Base-by-base conservation (phyloP, 768 basidiomycete species). In the Boletus rubropictus region DNA sequence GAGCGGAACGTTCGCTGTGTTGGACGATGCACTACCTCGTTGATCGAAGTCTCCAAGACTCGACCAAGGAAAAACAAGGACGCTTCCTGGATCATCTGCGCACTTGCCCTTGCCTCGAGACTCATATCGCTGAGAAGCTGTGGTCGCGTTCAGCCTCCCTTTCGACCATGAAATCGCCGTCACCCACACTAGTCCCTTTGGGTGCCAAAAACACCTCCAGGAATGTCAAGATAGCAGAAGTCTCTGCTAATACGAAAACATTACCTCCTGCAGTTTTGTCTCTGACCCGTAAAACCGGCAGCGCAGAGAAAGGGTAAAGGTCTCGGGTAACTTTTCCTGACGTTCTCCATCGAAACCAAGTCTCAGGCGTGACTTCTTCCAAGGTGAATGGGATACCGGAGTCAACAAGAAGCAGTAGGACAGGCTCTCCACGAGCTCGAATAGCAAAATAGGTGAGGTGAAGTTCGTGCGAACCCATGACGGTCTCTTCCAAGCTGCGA, bases 381-480 rank as follows among this genome's bases (percentile, higher is more conserved):
- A 63, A 29, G 4, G 36, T 46, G 22, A 63, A 62, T 6, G 61
- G 44, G 22, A 54, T 15, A 1, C 63, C 61, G 1, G 57, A 57
- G 40, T 64, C 57, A 3, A 21, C 60, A 25, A 63, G 63, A 21
- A 64, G 46, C 15, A 59, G 50, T 7, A 64, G 18, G 21, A 64
- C 46, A 2, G 61, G 63, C 46, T 63, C 63, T 1, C 60, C 56
- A 35, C 63, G 57, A 28, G 14, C 63, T 36, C 63, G 63, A 7
- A 53, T 0, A 3, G 57, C 27, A 32, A 63, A 39, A 39, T 63
- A 63, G n/a, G 43, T 52, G 25, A 63, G 50, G 40, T 53, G 53
- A 12, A 64, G 44, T 17, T 51, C 38, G 15, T 45, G 39, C 55
- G 46, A 50, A 35, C 41, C 32, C 61, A 54, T 57, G 36, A 21